Base-by-base conservation (phyloP, 2,329 filamentous ascomycete species). In the Colletotrichum acutatum region DNA sequence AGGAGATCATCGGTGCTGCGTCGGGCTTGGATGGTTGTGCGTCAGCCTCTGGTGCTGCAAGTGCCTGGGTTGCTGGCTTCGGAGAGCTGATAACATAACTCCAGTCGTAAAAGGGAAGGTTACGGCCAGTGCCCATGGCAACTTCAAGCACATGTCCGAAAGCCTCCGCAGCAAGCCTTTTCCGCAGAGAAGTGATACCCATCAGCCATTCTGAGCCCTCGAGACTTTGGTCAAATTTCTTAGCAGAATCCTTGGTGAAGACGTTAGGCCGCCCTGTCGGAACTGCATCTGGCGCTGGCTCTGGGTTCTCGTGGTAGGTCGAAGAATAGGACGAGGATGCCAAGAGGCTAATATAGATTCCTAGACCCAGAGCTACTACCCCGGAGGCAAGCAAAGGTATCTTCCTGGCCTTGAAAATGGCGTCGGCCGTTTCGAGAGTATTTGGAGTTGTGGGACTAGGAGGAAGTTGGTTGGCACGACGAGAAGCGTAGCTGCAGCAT, bases 101-200 rank as follows among this genome's bases (percentile, higher is more conserved):
- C 89, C 90, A 92, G 77, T 87, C 83, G 78, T 91, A 91, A 79
- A 87, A 90, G 52, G 85, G 83, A 19, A 92, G 78, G 76, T 92
- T 92, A 14, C 90, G 84, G 4, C 90, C 90, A 3, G 90, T 91
- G 22, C 90, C 90, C 68, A 92, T 86, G 22, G 90, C 90, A 14
- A 92, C 84, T 79, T 92, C 90, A 37, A 92, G 85, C 14, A 92
- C 90, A 78, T 90, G 83, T 2, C 90, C 90, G 0, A 78, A 79
- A 6, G 87, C 90, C 37, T 81, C 79, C 14, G 80, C 77, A 1
- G 86, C 87, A 30, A 92, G 82, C 26, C 82, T 81, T 63, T 82
- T 82, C 12, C 90, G 86, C 64, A 91, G 80, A 22, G 80, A 81
- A 6, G 83, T 85, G 75, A 92, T 86, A 60, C 90, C 90, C 83